These are phyloP conservation scores for Colletotrichum plurivorum DNA, from an alignment of 2,329 filamentous ascomycete genomes.

Conservation along the genomic window DNA sequence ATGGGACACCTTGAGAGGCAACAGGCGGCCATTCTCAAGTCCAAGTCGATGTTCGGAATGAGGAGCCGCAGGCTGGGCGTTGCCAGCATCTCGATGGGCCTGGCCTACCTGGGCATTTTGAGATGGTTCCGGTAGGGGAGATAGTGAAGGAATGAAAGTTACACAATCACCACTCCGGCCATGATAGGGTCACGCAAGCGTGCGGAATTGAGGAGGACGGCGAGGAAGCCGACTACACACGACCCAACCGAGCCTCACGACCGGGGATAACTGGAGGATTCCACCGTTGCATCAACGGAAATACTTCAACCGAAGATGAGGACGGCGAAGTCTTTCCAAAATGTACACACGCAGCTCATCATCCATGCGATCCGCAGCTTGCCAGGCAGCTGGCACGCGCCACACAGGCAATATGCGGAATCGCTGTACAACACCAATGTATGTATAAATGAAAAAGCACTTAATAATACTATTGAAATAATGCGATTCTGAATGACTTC, in stretches of 20 bases:
- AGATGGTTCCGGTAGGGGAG: constrained; percentile 70
- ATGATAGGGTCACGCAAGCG: not conserved
- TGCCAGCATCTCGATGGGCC: constrained; percentile 74
- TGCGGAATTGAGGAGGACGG: not conserved
- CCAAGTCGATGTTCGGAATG: constrained; percentile 80
- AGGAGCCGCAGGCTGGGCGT: constrained; percentile 78
- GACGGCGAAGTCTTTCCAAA: too few species aligned
- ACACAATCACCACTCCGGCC: constrained; percentile 19
- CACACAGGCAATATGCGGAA: not conserved
- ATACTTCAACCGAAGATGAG: too few species aligned
- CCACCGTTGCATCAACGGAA: too few species aligned
- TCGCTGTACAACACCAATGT: constrained; percentile 19
- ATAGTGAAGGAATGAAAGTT: not conserved
- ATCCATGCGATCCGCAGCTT: not conserved
- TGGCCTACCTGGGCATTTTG: constrained; percentile 80
- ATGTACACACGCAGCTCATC: not conserved
- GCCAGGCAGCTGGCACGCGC: not conserved
- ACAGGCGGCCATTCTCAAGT: constrained; percentile 75
- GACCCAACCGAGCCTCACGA: not conserved
- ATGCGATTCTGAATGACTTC: not conserved
- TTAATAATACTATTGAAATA: not conserved
- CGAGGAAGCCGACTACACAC: too few species aligned
- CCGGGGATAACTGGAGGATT: too few species aligned
- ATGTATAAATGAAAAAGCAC: constrained; percentile 6
- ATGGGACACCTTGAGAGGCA: constrained; percentile 79